Evolutionary conservation across 2,329 filamentous ascomycete genomes (phyloP), one percentile per base, ranked within the genome.

Genomic region (Pseudogymnoascus sp.): DNA sequence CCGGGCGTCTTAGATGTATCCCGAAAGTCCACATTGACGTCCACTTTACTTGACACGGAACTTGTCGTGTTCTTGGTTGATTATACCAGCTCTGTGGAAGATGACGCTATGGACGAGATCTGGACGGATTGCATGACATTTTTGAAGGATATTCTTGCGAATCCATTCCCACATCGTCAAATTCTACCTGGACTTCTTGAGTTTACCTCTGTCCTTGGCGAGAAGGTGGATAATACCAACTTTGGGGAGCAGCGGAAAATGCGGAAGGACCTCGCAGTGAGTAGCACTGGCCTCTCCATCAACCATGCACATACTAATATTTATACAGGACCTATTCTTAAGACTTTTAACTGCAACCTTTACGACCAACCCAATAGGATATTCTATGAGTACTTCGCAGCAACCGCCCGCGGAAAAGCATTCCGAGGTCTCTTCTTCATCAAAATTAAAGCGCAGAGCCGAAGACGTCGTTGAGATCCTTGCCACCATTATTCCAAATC

Each of bases 101-200:
- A 99, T 70, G 95, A 99, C 77, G 90, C 95, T 14, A 93, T 97
- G 83, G 95, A 99, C 70, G 95, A 99, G 75, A 96, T 99, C 59
- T 99, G 95, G 95, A 83, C 87, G 41, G 93, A 99, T 72, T 99
- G 93, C 73, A 91, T 93, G 70, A 85, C 88, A 0, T 99, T 99
- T 74, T 75, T 97, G 64, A 89, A 87, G 66, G 96, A 99, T 72
- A 83, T 99, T 28, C 81, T 99, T 28, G 87, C 88, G 23, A 99
- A 99, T 71, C 96, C 95, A 1, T 91, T 99, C 70, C 95, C 95
- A 2, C 93, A 99, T 76, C 83, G 95, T 62, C 93, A 97, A 71
- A 93, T 93, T 6, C 76, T 99, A 40, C 90, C 95, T 5, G 87
- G 88, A 60, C 78, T 99, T 49, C 79, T 99, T 11, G 90, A 96